Evolutionary conservation across 176 grass and related monocot species (phyloP).

Genomic region (Aegilops umbellulata): DNA sequence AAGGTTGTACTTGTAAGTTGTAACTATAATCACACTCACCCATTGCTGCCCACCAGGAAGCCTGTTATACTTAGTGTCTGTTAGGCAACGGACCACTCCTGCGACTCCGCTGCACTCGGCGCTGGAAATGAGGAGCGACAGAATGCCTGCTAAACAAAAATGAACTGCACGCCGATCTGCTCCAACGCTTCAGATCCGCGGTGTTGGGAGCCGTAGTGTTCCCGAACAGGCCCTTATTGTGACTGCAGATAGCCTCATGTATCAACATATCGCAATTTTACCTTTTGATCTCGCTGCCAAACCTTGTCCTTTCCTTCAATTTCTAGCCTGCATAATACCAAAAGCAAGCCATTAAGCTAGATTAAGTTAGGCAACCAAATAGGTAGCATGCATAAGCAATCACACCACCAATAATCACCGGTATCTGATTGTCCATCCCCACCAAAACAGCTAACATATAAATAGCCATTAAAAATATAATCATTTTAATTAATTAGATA

Average conservation of each 20-base stretch:
- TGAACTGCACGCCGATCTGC: too few relatives aligned
- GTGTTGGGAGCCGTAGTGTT: too few relatives aligned
- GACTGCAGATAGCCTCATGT: conserved; percentile 70
- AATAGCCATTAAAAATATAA: neutral
- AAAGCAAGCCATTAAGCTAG: neutral
- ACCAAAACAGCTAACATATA: conserved; percentile 73
- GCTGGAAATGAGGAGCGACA: too few relatives aligned
- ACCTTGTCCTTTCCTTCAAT: conserved; percentile 61
- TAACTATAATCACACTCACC: conserved; percentile 21
- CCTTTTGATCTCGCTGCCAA: conserved; percentile 65
- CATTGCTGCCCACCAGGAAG: conserved; percentile 81
- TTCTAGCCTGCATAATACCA: conserved; percentile 46
- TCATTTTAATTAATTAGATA: too few relatives aligned
- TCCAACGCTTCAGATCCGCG: too few relatives aligned
- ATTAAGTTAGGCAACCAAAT: neutral
- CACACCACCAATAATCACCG: conserved; percentile 70
- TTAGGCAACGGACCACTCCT: too few relatives aligned
- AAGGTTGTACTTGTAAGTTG: neutral
- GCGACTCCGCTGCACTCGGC: too few relatives aligned
- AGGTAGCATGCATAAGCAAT: neutral
- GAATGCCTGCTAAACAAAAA: too few relatives aligned
- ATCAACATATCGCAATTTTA: conserved; percentile 64
- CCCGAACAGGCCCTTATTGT: too few relatives aligned
- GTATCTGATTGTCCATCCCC: conserved; percentile 59
- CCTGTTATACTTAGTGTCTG: conserved; percentile 36